Evolutionary conservation across 352 stramenopile genomes (phyloP).

Genomic region (Phytophthora ramorum): DNA sequence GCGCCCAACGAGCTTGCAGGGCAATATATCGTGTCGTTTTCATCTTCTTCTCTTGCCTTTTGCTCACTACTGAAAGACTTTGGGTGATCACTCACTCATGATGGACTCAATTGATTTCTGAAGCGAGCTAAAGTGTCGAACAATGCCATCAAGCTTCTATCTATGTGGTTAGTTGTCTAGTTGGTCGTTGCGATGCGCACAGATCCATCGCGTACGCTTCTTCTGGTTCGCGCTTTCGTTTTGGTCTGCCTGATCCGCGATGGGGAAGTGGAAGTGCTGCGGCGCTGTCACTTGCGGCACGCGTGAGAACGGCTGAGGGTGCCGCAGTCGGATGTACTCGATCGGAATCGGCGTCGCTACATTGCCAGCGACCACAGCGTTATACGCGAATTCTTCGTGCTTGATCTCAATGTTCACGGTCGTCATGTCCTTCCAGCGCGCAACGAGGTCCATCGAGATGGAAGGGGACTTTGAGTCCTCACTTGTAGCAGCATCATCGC

Average conservation of each 20-base stretch:
- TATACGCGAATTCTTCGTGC: constrained; percentile 52
- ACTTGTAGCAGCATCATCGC: constrained; percentile 1
- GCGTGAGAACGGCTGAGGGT: constrained; percentile 75
- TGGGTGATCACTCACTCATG: background rate
- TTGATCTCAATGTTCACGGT: constrained; percentile 82
- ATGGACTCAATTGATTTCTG: background rate
- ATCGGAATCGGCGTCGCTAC: constrained; percentile 48
- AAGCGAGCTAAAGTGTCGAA: background rate
- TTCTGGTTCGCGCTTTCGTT: constrained; percentile 34
- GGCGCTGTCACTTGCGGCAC: constrained; percentile 61
- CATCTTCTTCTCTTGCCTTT: background rate
- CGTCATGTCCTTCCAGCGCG: constrained; percentile 71
- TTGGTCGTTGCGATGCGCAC: constrained; percentile 31
- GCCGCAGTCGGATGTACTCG: constrained; percentile 57
- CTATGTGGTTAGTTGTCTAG: constrained; percentile 18
- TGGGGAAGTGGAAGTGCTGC: constrained; percentile 66
- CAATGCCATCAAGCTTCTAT: background rate
- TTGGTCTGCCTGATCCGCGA: constrained; percentile 37
- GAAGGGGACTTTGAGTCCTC: constrained; percentile 12
- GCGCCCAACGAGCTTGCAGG: background rate
- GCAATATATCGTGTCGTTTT: constrained; percentile 1
- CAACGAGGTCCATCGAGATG: constrained; percentile 76
- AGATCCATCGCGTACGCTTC: constrained; percentile 54
- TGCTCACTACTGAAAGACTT: background rate
- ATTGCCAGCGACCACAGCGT: constrained; percentile 12